Evolutionary conservation across 441 rosid genomes (phyloP), one percentile per base, ranked within the genome.

Genomic region (Arabidopsis lyrata): DNA sequence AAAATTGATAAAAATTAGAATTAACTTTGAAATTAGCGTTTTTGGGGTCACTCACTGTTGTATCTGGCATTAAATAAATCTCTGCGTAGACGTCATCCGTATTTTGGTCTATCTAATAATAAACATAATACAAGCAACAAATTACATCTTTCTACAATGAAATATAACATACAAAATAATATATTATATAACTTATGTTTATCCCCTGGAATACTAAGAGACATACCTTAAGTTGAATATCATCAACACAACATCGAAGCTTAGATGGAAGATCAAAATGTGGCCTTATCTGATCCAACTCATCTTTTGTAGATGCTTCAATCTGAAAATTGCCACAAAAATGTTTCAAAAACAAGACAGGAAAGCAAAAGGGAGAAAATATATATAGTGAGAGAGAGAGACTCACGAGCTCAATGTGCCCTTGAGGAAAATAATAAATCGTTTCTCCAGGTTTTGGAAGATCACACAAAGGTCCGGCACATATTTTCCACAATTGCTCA

Each of bases 41-140:
- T 6, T 15, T 22, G 20, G 10, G 38, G 38, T 42, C 16, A 24
- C 83, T 50, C 83, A 93, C 97, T 73, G 77, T 82, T 27, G 69
- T 83, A 66, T 53, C 34, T 1, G 57, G 35, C 29, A 41, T 24
- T 29, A 29, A 31, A 7, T 16, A 5, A 5, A 53, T 53, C 16
- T 24, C 5, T 1, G 35, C 34, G 13, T 2, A 53, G 13, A 53
- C 15, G 3, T 53, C 16, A 12, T 53, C 34, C 0, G 35, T 53
- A 27, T 27, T 4, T 6, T 84, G 70, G 71, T 93, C 97, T 18
- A 88, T 93, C 98, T 91, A 90, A 74, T 80, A 66, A 81, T 0
- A 38, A 56, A 75, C 27, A 80, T 12, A 42, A 3, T 16, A 15
- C 1, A 47, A 47, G 0, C 5, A 48, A 16, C 52, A 48, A 48